Conservation (phyloP, 352 stramenopile species). For the Saprolegnia parasitica region DNA sequence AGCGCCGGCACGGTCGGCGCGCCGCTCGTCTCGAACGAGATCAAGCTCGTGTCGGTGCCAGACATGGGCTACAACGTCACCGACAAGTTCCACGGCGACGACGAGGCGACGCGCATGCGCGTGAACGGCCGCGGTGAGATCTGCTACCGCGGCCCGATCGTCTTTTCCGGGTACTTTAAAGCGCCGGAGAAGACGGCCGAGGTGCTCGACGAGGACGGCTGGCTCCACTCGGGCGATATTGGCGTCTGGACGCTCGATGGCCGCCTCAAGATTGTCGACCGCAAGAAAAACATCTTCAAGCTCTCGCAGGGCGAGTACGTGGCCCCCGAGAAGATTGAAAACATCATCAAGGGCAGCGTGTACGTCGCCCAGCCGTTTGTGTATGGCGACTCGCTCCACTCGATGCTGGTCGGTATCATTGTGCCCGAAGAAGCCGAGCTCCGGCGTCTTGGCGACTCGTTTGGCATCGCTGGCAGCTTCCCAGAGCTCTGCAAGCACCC, state of each 20-base stretch:
- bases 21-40: conserved; percentile 76
- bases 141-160: conserved; percentile 65
- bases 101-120: conserved; percentile 3
- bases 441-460: conserved; percentile 76
- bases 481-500: conserved; percentile 30
- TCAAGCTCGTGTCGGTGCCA: conserved; percentile 91
- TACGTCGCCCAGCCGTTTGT: conserved; percentile 93
- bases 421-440: conserved; percentile 90
- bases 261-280: conserved; percentile 85
- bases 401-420: conserved; percentile 89
- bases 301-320: conserved; percentile 94
- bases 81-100: conserved; percentile 40
- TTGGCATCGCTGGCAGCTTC: conserved; percentile 52
- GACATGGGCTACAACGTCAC: conserved; percentile 94
- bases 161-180: conserved; percentile 84
- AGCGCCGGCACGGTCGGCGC: conserved; percentile 62
- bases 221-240: conserved; percentile 90
- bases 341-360: conserved; percentile 85
- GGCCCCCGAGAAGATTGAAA: conserved; percentile 95
- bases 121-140: conserved; percentile 75
- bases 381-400: conserved; percentile 93
- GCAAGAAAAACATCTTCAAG: conserved; percentile 94
- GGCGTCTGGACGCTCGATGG: conserved; percentile 90
- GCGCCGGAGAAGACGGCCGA: conserved; percentile 68
- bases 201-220: conserved; percentile 74